Base-by-base conservation (phyloP, 768 basidiomycete species). In the Coprinellus aureogranulatus region DNA sequence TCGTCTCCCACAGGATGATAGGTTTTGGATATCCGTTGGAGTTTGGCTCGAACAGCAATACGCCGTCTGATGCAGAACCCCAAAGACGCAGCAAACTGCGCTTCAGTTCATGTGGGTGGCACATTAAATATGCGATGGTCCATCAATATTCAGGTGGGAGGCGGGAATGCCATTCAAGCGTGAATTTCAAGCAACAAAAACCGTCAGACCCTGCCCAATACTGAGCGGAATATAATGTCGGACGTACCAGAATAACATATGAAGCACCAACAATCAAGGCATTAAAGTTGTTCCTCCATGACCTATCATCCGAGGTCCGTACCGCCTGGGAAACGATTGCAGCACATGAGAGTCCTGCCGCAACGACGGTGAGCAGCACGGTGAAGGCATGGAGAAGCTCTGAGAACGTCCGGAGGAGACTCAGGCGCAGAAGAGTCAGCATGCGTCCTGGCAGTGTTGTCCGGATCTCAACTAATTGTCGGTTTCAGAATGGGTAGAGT, bases 301-400 rank as follows among this genome's bases (percentile, higher is more conserved):
- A 75, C 59, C 70, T 73, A 44, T 68, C 72, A 1, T 81, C 81
- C 2, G 87, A 77, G 0, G 83, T 88, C 51, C 89, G 79, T 20
- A 89, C 84, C 0, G 89, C 88, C 67, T 92, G 89, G 0, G 85
- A 83, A 51, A 91, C 78, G 53, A 91, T 74, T 0, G 84, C 80
- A 1, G 81, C 71, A 62, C 84, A 86, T 4, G 88, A 90, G 20
- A 90, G 74, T 28, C 83, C 82, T 37, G 81, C 73, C 45, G 85
- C 81, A 42, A 82, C 80, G 23, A 78, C 71, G 4, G 80, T 77
- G 41, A 80, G 57, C 37, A 86, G 67, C 9, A 84, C 69, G 26
- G 87, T 71, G 41, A 83, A 62, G 27, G 69, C 73, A 75, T 89
- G 88, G 60, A 77, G 76, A 44, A 77, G 62, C 59, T 80, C 77